Evolutionary conservation across 1,284 basidiomycete genomes (phyloP).

Genomic region (Farysia itapuensis): DNA sequence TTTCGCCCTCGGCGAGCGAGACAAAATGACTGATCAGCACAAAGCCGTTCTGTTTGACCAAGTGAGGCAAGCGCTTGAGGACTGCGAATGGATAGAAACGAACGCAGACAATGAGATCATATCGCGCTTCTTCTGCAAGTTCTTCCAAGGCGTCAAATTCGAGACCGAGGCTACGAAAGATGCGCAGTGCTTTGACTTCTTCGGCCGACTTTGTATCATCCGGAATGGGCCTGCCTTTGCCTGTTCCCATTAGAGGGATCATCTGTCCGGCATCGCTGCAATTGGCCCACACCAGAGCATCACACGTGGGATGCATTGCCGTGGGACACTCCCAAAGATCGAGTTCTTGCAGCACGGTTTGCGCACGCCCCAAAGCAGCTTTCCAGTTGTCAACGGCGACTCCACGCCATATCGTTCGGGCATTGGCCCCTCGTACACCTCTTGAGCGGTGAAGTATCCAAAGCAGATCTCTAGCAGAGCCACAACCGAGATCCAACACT

Average conservation of each 20-base stretch:
- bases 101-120: slow-evolving; percentile 21
- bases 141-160: neutral
- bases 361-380: slow-evolving; percentile 16
- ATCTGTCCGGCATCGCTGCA: slow-evolving; percentile 16
- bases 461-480: slow-evolving; percentile 21
- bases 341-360: slow-evolving; percentile 22
- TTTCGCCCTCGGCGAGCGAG: slow-evolving; percentile 8
- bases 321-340: slow-evolving; percentile 1
- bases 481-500: slow-evolving; percentile 29
- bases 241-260: slow-evolving; percentile 15
- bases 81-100: slow-evolving; percentile 28
- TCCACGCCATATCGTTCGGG: slow-evolving; percentile 8
- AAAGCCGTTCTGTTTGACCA: slow-evolving; percentile 11
- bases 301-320: neutral
- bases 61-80: slow-evolving; percentile 2
- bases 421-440: neutral
- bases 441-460: slow-evolving; percentile 34
- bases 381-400: slow-evolving; percentile 36
- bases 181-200: neutral
- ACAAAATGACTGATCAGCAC: slow-evolving; percentile 34
- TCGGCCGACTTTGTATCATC: neutral
- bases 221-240: slow-evolving; percentile 15
- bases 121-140: neutral
- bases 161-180: neutral
- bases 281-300: slow-evolving; percentile 24